phyloP scores from a whole-genome alignment of 345 rosid genomes.

The Dipteronia sinensis region DNA sequence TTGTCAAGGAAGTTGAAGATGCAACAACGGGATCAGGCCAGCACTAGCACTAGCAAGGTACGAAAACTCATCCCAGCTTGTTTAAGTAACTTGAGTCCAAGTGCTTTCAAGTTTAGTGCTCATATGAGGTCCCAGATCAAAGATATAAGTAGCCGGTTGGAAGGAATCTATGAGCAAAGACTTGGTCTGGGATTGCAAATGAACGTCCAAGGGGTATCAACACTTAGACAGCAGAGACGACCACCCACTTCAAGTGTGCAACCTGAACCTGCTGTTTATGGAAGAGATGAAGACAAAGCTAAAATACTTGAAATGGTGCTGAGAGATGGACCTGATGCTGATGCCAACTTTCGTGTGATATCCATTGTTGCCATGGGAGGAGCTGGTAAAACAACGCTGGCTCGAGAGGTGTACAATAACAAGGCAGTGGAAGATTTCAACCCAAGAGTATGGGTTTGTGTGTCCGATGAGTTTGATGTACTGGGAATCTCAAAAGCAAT shows the following conservation, averaged over 20 bases:
- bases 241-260: not conserved
- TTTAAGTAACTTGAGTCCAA: not conserved
- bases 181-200: not conserved
- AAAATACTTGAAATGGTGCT: not conserved
- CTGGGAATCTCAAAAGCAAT: constrained; percentile 11
- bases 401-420: constrained; percentile 10
- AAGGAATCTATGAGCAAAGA: not conserved
- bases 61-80: not conserved
- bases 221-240: not conserved
- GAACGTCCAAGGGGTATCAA: not conserved
- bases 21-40: not conserved
- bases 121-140: constrained; percentile 1
- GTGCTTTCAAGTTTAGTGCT: not conserved
- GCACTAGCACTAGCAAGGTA: not conserved
- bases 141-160: not conserved
- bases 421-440: not conserved
- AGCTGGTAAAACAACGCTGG: not conserved
- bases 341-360: not conserved
- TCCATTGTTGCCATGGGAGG: constrained; percentile 12
- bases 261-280: not conserved
- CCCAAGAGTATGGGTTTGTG: not conserved
- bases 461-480: constrained; percentile 19
- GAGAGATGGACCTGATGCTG: not conserved
- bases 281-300: constrained; percentile 7
- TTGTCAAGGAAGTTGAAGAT: not conserved